Evolutionary conservation across 2,329 filamentous ascomycete species (phyloP).

Genomic region (Aspergillus ochraceus): DNA sequence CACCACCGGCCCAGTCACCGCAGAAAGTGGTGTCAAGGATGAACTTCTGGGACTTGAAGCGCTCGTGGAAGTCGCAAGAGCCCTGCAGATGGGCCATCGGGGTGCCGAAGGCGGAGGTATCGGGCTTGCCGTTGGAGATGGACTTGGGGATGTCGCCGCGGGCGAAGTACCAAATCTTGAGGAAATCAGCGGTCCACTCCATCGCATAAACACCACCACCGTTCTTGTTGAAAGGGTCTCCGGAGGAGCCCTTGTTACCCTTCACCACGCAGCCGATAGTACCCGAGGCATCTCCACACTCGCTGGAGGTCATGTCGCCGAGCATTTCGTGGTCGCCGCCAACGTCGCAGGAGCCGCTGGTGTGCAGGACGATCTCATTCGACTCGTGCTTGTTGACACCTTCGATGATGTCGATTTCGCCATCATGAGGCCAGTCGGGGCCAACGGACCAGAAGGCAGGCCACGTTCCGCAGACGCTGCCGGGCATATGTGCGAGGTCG

Average conservation of each 20-base stretch:
- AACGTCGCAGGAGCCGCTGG: slow-evolving; percentile 45
- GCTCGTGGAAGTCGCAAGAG: slow-evolving; percentile 40
- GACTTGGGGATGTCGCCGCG: slow-evolving; percentile 47
- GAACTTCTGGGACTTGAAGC: slow-evolving; percentile 44
- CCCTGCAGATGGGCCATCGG: slow-evolving; percentile 48
- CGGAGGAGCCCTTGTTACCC: slow-evolving; percentile 47
- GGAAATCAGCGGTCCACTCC: slow-evolving; percentile 46
- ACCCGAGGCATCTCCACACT: slow-evolving; percentile 48
- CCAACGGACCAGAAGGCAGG: slow-evolving; percentile 51
- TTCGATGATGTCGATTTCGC: slow-evolving; percentile 56
- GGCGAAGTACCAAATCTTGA: slow-evolving; percentile 55
- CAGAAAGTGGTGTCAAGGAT: slow-evolving; percentile 57
- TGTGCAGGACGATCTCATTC: slow-evolving; percentile 53
- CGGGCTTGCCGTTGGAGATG: slow-evolving; percentile 44
- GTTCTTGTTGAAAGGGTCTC: slow-evolving; percentile 53
- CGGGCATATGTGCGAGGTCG: slow-evolving; percentile 51
- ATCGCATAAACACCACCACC: slow-evolving; percentile 53
- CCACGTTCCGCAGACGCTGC: slow-evolving; percentile 52
- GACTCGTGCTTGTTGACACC: slow-evolving; percentile 48
- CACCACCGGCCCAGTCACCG: slow-evolving; percentile 55
- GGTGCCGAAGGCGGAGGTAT: slow-evolving; percentile 47
- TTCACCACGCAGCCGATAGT: slow-evolving; percentile 43
- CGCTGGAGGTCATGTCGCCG: slow-evolving; percentile 48
- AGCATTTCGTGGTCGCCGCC: slow-evolving; percentile 45
- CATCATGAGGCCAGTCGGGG: slow-evolving; percentile 41